Evolutionary conservation across 2,329 filamentous ascomycete genomes (phyloP), one percentile per base, ranked within the genome.

Genomic region (Rhinocladiella mackenziei): DNA sequence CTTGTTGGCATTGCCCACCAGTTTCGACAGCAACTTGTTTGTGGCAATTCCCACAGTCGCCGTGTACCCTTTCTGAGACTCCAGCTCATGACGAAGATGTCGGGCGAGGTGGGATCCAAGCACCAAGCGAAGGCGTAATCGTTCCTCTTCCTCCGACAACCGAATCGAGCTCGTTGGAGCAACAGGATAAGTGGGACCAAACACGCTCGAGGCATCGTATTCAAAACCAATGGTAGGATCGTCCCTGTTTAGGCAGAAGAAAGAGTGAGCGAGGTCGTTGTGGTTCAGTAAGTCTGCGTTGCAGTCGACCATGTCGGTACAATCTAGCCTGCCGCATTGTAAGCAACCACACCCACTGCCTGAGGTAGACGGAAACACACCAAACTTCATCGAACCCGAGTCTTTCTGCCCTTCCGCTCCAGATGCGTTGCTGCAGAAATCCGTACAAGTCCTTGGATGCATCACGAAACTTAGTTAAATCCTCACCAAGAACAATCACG

Each of bases 381-480:
- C 72, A 55, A 37, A 94, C 83, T 71, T 97, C 92, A 62, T 97
- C 92, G 53, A 97, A 87, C 0, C 92, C 91, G 19, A 97, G 69
- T 15, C 84, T 78, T 66, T 97, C 89, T 2, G 83, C 82, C 50
- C 80, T 84, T 23, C 72, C 73, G 51, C 81, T 86, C 89, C 89
- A 96, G 0, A 86, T 83, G 59, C 84, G 83, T 11, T 73, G 70
- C 45, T 78, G 78, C 39, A 96, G 70, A 55, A 89, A 84, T 22
- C 73, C 69, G 65, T 86, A 94, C 3, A 95, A 73, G 32, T 73
- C 72, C 67, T 96, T 96, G 46, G 88, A 94, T 17, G 78, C 84
- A 72, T 95, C 81, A 10, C 91, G 82, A 60, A 97, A 97, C 3
- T 78, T 80, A 10, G 83, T 84, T 55, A 94, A 70, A 58, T 94